Conservation (phyloP, 805 yeast species). For the Suhomyces sp. region DNA sequence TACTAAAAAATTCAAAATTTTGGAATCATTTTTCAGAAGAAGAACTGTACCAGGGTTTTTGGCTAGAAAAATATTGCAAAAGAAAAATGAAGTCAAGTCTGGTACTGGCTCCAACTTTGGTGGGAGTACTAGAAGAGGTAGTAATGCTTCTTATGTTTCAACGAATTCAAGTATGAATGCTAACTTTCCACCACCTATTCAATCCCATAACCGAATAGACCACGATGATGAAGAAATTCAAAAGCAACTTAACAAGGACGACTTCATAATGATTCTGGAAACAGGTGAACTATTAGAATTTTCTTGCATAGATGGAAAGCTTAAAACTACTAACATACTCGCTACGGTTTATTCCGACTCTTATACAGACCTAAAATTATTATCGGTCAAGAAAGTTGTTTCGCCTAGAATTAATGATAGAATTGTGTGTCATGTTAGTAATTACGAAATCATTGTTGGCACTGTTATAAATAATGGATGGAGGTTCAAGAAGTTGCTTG, state of each 20-base stretch:
- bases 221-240: slow-evolving; percentile 5
- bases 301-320: slow-evolving; percentile 49
- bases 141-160: slow-evolving; percentile 27
- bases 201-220: neutral
- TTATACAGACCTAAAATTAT: slow-evolving; percentile 23
- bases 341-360: slow-evolving; percentile 17
- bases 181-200: slow-evolving; percentile 32
- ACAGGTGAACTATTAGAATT: slow-evolving; percentile 51
- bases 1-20: slow-evolving; percentile 32
- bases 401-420: slow-evolving; percentile 79
- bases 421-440: slow-evolving; percentile 52
- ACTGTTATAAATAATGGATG: slow-evolving; percentile 66
- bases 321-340: slow-evolving; percentile 29
- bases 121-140: slow-evolving; percentile 29
- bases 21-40: slow-evolving; percentile 62
- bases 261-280: slow-evolving; percentile 53
- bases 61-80: slow-evolving; percentile 31
- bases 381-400: slow-evolving; percentile 52
- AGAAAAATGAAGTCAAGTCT: slow-evolving; percentile 15
- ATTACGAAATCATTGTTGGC: slow-evolving; percentile 57
- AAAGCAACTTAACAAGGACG: slow-evolving; percentile 28
- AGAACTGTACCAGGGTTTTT: slow-evolving; percentile 50
- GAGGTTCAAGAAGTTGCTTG: slow-evolving; percentile 53
- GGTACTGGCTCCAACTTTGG: slow-evolving; percentile 1
- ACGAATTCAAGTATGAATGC: slow-evolving; percentile 27